phyloP scores from a whole-genome alignment of 2,329 filamentous ascomycete species.

The Biscogniauxia marginata region DNA sequence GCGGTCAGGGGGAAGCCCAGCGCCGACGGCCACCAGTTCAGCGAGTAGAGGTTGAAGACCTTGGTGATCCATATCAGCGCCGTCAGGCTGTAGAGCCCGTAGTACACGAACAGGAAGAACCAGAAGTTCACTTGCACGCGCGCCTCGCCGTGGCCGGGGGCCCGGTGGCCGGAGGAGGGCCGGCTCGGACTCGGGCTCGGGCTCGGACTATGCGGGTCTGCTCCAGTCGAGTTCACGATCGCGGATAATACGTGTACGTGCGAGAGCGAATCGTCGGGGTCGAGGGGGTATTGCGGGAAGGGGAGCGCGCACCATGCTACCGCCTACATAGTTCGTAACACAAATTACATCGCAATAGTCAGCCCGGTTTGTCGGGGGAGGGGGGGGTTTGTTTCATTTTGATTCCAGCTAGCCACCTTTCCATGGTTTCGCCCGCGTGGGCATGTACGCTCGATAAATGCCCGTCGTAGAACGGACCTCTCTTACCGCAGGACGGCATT shows the following conservation, averaged over 20 bases:
- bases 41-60: conserved; percentile 67
- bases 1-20: conserved; percentile 66
- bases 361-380: background rate
- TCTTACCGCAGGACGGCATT: no score
- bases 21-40: conserved; percentile 69
- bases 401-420: no score
- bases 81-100: conserved; percentile 66
- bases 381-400: no score
- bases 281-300: conserved; percentile 61
- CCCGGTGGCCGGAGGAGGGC: conserved; percentile 37
- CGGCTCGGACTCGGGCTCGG: conserved; percentile 25
- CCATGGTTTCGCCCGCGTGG: no score
- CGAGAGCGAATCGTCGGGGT: conserved; percentile 39
- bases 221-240: background rate
- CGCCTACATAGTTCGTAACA: conserved; percentile 41
- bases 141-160: conserved; percentile 62
- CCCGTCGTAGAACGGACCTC: no score
- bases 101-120: conserved; percentile 70
- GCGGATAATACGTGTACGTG: conserved; percentile 8
- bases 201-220: no score
- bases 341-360: conserved; percentile 1
- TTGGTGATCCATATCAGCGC: conserved; percentile 71
- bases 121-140: conserved; percentile 67
- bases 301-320: conserved; percentile 65
- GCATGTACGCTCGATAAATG: no score